Evolutionary conservation across 352 stramenopile genomes (phyloP).

Genomic region (Phytophthora nicotianae): DNA sequence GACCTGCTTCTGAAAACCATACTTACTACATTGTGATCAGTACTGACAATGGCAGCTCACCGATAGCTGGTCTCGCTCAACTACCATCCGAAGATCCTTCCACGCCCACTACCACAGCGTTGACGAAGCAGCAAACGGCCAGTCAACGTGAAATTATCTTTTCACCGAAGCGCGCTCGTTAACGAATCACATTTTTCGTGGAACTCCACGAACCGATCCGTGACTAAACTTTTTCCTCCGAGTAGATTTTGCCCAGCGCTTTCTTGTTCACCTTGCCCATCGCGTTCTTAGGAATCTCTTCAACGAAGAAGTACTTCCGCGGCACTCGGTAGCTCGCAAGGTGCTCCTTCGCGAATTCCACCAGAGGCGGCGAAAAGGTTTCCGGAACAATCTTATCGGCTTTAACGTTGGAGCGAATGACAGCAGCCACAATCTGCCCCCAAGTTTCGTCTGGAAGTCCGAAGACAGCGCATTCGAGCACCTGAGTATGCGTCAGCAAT

Average conservation of each 20-base stretch:
- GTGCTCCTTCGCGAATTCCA: slow-evolving; percentile 60
- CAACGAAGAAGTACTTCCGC: slow-evolving; percentile 73
- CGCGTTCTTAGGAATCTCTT: slow-evolving; percentile 91
- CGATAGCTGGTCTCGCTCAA: slow-evolving; percentile 4
- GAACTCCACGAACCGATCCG: not conserved
- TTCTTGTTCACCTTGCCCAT: slow-evolving; percentile 97
- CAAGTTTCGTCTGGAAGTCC: slow-evolving; percentile 84
- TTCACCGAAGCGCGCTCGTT: slow-evolving; percentile 31
- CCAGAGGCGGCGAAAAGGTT: slow-evolving; percentile 39
- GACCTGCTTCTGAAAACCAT: not conserved
- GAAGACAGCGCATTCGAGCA: slow-evolving; percentile 89
- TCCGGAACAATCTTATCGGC: slow-evolving; percentile 17
- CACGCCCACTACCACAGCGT: not conserved
- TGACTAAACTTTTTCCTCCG: slow-evolving; percentile 17
- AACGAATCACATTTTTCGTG: slow-evolving; percentile 1
- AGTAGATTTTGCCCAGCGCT: slow-evolving; percentile 57
- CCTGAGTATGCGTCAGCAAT: slow-evolving; percentile 80
- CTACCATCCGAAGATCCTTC: slow-evolving; percentile 7
- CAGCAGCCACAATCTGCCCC: slow-evolving; percentile 80
- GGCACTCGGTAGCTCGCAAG: slow-evolving; percentile 89
- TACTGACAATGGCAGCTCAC: slow-evolving; percentile 7
- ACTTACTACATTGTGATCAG: slow-evolving; percentile 20
- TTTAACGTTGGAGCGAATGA: slow-evolving; percentile 46
- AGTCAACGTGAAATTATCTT: slow-evolving; percentile 32
- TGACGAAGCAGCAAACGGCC: slow-evolving; percentile 19